Evolutionary conservation across 2,329 filamentous ascomycete species (phyloP).

Genomic region (Colletotrichum sp.): DNA sequence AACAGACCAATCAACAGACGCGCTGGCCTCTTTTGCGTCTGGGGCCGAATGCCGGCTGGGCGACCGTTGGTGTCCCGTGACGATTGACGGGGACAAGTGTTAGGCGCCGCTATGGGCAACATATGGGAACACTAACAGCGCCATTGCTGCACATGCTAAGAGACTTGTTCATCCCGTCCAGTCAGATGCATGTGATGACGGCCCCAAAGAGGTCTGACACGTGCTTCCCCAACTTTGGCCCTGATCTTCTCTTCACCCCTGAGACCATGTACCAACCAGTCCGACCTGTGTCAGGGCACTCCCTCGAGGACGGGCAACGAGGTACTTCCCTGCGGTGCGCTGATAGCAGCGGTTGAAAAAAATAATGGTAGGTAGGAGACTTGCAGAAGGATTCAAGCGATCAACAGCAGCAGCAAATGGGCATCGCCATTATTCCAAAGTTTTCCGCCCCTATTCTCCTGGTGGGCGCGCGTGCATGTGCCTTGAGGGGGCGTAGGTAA

Average conservation of each 20-base stretch:
- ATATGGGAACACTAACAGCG: not conserved
- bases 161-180: conserved; percentile 17
- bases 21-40: not conserved
- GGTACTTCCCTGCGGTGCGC: not conserved
- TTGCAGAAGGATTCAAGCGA: not conserved
- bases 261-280: not conserved
- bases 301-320: not conserved
- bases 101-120: not conserved
- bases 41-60: conserved; percentile 21
- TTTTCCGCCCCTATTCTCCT: not conserved
- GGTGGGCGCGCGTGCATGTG: not conserved
- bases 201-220: conserved; percentile 18
- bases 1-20: not conserved
- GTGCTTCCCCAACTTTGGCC: conserved; percentile 19
- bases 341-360: not conserved
- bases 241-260: not conserved
- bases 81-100: not conserved
- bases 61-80: conserved; percentile 8
- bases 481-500: not conserved
- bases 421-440: not conserved
- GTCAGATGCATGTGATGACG: conserved; percentile 22
- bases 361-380: not conserved
- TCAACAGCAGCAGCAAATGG: not conserved
- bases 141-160: not conserved
- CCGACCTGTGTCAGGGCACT: not conserved